These are phyloP conservation scores for Ramichloridium luteum DNA, from an alignment of 2,329 filamentous ascomycete species.

Conservation along the genomic window DNA sequence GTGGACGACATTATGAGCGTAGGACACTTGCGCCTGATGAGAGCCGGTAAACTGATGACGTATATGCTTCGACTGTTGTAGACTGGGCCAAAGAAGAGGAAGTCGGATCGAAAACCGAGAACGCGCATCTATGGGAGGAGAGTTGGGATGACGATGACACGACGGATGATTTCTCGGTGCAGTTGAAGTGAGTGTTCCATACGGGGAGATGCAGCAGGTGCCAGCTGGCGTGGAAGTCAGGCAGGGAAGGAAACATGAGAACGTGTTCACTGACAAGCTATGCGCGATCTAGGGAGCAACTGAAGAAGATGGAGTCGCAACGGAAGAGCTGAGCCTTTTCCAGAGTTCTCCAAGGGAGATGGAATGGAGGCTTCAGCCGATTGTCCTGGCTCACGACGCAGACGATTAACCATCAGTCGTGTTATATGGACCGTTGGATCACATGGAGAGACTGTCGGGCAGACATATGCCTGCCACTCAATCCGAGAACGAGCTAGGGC, in stretches of 20 bases:
- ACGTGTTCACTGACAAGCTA: constrained; percentile 1
- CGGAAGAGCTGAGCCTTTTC: constrained; percentile 29
- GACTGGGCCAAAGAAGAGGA: constrained; percentile 90
- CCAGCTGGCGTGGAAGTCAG: too few relatives aligned
- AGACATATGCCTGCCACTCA: too few relatives aligned
- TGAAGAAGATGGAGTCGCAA: constrained; percentile 73
- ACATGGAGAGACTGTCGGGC: too few relatives aligned
- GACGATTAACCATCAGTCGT: too few relatives aligned
- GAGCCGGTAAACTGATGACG: too few relatives aligned
- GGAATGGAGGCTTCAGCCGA: too few relatives aligned
- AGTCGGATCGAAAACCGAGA: constrained; percentile 42
- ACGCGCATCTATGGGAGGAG: constrained; percentile 87
- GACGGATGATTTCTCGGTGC: constrained; percentile 87
- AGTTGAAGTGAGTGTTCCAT: constrained; percentile 61
- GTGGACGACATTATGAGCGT: neutral
- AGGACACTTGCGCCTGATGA: neutral
- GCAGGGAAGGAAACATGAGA: too few relatives aligned
- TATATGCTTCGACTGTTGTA: constrained; percentile 25
- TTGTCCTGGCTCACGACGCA: too few relatives aligned
- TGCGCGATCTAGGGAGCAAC: constrained; percentile 54
- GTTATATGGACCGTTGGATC: too few relatives aligned
- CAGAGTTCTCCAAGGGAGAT: too few relatives aligned
- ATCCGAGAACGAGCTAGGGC: too few relatives aligned
- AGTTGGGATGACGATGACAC: constrained; percentile 99
- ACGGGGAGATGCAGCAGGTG: neutral